phyloP scores from a whole-genome alignment of 139 green algal genomes.

The Asterochloris sp. region DNA sequence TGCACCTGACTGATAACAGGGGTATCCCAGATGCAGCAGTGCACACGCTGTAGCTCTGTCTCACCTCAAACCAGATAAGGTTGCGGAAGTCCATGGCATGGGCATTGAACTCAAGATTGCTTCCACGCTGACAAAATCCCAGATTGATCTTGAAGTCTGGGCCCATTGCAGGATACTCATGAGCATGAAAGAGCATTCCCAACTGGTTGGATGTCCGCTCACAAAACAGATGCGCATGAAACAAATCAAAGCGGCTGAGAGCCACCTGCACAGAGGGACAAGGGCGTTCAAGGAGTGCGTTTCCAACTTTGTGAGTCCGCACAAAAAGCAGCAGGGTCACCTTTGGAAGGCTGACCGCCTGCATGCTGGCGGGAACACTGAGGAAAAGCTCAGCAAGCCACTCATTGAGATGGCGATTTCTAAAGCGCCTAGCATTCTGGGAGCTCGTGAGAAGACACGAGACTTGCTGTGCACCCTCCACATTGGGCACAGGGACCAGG shows the following conservation, averaged over 20 bases:
- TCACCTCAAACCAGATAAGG: conserved; percentile 34
- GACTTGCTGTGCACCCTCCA: background rate
- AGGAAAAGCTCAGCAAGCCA: conserved; percentile 13
- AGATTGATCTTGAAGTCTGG: conserved; percentile 27
- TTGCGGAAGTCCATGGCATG: conserved; percentile 37
- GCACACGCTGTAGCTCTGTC: background rate
- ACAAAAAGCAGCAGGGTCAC: background rate
- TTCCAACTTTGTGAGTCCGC: background rate
- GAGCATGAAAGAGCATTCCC: conserved; percentile 36
- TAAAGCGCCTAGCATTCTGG: conserved; percentile 6
- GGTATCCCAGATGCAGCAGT: background rate
- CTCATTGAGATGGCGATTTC: conserved; percentile 7
- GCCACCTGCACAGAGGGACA: background rate
- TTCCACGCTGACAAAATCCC: conserved; percentile 34
- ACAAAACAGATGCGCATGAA: conserved; percentile 36
- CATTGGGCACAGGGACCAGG: background rate
- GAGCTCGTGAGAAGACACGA: too few relatives aligned
- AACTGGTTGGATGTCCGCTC: conserved; percentile 1
- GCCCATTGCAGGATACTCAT: conserved; percentile 27
- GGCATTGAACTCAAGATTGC: conserved; percentile 6
- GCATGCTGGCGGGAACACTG: background rate
- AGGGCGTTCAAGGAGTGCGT: background rate
- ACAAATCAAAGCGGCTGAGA: conserved; percentile 28
- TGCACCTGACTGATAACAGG: background rate
- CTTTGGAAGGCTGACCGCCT: background rate